phyloP scores from a whole-genome alignment of 2,329 filamentous ascomycete genomes.

The Fusarium goolgardi region DNA sequence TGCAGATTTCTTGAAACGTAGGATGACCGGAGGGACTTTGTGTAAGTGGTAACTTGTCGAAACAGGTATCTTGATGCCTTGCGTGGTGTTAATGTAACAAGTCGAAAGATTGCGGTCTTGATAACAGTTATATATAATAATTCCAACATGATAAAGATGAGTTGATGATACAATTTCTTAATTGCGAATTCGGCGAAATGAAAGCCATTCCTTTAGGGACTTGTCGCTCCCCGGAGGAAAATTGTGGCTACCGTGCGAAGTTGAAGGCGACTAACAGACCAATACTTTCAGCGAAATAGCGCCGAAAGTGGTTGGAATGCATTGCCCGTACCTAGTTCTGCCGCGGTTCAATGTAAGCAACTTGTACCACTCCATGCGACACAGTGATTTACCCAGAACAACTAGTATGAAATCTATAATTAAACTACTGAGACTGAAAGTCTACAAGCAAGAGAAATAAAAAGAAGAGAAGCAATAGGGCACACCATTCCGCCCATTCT shows the following conservation, averaged over 20 bases:
- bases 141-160: fast-evolving
- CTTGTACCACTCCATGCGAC: no score
- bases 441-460: background rate
- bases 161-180: fast-evolving
- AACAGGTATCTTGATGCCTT: background rate
- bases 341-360: no score
- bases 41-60: background rate
- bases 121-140: background rate
- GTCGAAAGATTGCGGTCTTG: fast-evolving
- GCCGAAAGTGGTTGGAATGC: no score
- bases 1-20: background rate
- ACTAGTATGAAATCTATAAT: no score
- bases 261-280: no score
- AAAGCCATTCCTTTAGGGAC: no score
- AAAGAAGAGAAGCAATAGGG: background rate
- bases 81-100: fast-evolving
- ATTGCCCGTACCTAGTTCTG: no score
- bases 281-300: no score
- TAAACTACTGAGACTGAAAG: no score
- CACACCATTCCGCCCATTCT: background rate
- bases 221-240: no score
- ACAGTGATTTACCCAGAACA: no score
- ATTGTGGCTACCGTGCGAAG: no score
- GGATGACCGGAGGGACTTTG: background rate
- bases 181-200: background rate